These are phyloP conservation scores for Chaetomium sp. DNA, from an alignment of 2,329 filamentous ascomycete genomes.

Conservation along the genomic window DNA sequence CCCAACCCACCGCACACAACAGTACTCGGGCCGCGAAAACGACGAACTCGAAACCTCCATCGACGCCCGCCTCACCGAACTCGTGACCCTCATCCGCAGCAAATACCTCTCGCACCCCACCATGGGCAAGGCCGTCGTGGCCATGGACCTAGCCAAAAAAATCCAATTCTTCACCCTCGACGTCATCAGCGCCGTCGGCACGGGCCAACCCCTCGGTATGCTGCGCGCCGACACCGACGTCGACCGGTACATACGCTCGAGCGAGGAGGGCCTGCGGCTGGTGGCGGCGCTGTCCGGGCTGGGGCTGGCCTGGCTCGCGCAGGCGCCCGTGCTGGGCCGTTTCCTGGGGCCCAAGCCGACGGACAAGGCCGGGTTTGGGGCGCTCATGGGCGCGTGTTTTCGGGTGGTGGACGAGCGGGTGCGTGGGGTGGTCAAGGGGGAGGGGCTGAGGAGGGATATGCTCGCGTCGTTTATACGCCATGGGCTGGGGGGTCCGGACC, in stretches of 20 bases:
- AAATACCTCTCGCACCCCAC: conserved; percentile 46
- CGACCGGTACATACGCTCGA: conserved; percentile 46
- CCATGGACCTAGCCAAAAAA: conserved; percentile 52
- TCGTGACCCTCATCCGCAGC: conserved; percentile 51
- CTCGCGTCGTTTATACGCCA: conserved; percentile 39
- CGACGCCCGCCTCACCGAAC: conserved; percentile 48
- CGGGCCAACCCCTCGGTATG: conserved; percentile 54
- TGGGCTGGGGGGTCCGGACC: conserved; percentile 34
- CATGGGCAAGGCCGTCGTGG: conserved; percentile 34
- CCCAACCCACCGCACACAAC: neutral
- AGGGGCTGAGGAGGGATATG: conserved; percentile 35
- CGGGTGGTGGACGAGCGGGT: conserved; percentile 37
- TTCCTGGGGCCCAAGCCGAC: conserved; percentile 37
- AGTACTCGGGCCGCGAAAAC: conserved; percentile 60
- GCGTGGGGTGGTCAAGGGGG: conserved; percentile 21
- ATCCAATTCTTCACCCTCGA: conserved; percentile 59
- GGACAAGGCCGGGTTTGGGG: conserved; percentile 41
- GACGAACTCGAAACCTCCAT: conserved; percentile 45
- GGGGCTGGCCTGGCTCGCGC: conserved; percentile 5
- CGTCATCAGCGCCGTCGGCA: conserved; percentile 56
- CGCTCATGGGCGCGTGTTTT: conserved; percentile 40
- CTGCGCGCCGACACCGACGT: conserved; percentile 51
- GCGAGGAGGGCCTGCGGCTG: conserved; percentile 24
- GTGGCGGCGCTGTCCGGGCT: conserved; percentile 15
- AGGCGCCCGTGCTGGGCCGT: conserved; percentile 31